Conservation (phyloP, 108 stramenopile species). For the Nitzschia sp. region DNA sequence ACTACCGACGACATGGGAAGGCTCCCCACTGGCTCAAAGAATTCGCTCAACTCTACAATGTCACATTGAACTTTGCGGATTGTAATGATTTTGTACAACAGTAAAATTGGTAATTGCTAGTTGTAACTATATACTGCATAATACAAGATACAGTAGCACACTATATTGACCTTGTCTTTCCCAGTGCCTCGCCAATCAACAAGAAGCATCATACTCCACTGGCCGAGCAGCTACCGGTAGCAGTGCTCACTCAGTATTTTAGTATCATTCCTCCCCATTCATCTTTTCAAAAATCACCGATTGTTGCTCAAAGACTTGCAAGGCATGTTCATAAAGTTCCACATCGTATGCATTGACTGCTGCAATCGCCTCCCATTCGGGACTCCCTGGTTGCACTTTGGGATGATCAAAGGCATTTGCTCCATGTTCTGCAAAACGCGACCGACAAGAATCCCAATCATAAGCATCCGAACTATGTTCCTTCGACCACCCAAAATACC, state of each 20-base stretch:
- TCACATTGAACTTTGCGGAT: constrained; percentile 44
- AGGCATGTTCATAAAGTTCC: constrained; percentile 39
- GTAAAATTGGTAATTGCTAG: background rate
- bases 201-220: too few relatives aligned
- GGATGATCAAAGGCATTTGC: constrained; percentile 9
- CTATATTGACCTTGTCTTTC: too few relatives aligned
- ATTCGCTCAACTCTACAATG: constrained; percentile 23
- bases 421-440: background rate
- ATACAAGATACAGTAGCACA: too few relatives aligned
- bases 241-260: too few relatives aligned
- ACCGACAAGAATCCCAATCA: background rate
- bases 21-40: constrained; percentile 37
- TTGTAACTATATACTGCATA: background rate
- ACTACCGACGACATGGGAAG: constrained; percentile 39
- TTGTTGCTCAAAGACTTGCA: constrained; percentile 40
- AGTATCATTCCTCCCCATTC: too few relatives aligned
- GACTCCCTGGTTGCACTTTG: background rate
- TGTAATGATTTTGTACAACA: constrained; percentile 42
- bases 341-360: constrained; percentile 34
- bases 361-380: constrained; percentile 32
- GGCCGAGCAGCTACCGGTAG: too few relatives aligned
- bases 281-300: constrained; percentile 6
- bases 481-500: background rate
- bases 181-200: too few relatives aligned
- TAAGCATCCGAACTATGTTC: too few relatives aligned